A percentile compares a stretch with the other conserved stretches of the same genome.
Evolutionary conservation across 257 asterid genomes (phyloP).

Genomic region (Scutellaria galericulata): DNA sequence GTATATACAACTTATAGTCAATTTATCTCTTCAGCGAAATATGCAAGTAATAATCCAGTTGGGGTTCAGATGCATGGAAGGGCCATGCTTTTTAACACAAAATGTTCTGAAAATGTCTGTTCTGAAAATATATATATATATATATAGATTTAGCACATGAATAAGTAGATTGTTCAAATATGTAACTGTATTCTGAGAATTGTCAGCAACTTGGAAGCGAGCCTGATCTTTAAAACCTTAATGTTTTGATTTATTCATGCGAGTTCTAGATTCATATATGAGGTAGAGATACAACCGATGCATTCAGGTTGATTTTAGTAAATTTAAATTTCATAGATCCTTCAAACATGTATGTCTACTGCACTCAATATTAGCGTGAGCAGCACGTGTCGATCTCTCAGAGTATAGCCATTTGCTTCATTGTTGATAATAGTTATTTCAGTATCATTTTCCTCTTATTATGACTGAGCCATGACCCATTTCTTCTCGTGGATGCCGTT

Average conservation of each 20-base stretch:
- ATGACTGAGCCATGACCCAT: conserved; percentile 8
- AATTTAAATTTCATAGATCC: neutral
- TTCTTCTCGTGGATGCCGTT: conserved; percentile 5
- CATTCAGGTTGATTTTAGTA: neutral
- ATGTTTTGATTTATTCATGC: neutral
- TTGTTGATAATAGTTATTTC: neutral
- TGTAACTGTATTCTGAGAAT: neutral
- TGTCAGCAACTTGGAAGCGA: neutral
- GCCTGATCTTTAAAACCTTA: neutral
- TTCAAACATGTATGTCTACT: neutral
- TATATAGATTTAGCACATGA: neutral
- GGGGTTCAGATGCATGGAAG: neutral
- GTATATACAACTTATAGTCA: neutral
- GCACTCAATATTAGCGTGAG: neutral
- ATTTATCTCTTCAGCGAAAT: neutral
- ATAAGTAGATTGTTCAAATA: neutral
- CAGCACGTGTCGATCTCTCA: neutral
- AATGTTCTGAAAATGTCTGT: conserved; percentile 9
- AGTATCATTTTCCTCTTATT: conserved; percentile 3
- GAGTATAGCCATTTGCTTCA: neutral
- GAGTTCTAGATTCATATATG: neutral
- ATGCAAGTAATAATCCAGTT: conserved; percentile 12
- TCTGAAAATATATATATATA: too few relatives aligned
- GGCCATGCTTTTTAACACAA: conserved; percentile 1
- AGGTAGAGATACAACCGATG: neutral